phyloP scores from a whole-genome alignment of 2,329 filamentous ascomycete species.

The Exophiala calicioides region DNA sequence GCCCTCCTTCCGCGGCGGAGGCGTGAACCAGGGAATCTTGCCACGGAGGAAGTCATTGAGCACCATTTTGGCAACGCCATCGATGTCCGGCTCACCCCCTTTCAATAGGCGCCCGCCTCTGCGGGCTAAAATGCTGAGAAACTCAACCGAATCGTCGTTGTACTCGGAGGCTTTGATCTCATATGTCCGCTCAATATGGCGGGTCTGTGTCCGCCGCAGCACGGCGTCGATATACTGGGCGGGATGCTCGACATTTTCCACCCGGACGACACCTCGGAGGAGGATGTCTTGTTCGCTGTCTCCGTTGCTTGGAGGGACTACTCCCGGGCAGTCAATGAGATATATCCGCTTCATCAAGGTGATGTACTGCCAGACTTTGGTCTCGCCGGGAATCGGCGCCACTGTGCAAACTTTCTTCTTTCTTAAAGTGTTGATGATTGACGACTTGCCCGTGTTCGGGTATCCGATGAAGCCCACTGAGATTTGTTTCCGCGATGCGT shows the following conservation, averaged over 20 bases:
- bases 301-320: constrained; percentile 83
- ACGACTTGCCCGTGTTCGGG: constrained; percentile 93
- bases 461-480: constrained; percentile 87
- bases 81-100: constrained; percentile 91
- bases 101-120: constrained; percentile 85
- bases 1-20: constrained; percentile 61
- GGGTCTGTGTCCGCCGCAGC: constrained; percentile 74
- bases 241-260: constrained; percentile 94
- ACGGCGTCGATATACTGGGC: constrained; percentile 92
- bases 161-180: constrained; percentile 70
- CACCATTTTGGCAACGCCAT: constrained; percentile 95
- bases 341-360: constrained; percentile 93
- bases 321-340: constrained; percentile 94
- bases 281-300: constrained; percentile 87
- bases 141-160: constrained; percentile 69
- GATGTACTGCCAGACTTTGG: constrained; percentile 97
- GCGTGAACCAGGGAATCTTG: constrained; percentile 94
- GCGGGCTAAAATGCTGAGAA: constrained; percentile 81
- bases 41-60: constrained; percentile 94
- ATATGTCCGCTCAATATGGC: constrained; percentile 91
- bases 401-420: constrained; percentile 94
- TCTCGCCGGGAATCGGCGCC: constrained; percentile 93
- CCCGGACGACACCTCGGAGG: constrained; percentile 84
- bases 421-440: constrained; percentile 92
- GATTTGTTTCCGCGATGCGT: constrained; percentile 90